phyloP scores from a whole-genome alignment of 2,329 filamentous ascomycete genomes.

The Fusarium piperis region DNA sequence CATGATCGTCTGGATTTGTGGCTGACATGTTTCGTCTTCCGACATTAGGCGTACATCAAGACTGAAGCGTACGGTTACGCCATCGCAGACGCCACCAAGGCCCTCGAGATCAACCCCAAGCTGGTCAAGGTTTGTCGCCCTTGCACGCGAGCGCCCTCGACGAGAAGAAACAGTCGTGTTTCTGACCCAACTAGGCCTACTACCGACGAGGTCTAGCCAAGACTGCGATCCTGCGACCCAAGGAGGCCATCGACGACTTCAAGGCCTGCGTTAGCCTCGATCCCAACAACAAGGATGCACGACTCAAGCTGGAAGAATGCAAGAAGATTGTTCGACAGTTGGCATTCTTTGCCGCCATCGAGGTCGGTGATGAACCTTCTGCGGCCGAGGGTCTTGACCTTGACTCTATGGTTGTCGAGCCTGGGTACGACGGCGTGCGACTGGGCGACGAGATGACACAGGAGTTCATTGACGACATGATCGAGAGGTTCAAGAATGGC shows the following conservation, averaged over 20 bases:
- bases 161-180: slow-evolving; percentile 6
- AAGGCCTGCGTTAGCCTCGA: slow-evolving; percentile 89
- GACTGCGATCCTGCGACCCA: slow-evolving; percentile 88
- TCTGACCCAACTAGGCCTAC: slow-evolving; percentile 72
- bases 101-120: slow-evolving; percentile 86
- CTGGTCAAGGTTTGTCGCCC: slow-evolving; percentile 79
- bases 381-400: slow-evolving; percentile 91
- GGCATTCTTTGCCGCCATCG: slow-evolving; percentile 94
- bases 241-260: slow-evolving; percentile 91
- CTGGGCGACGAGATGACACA: slow-evolving; percentile 88
- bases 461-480: slow-evolving; percentile 98
- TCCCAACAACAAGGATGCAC: slow-evolving; percentile 88
- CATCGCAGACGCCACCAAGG: slow-evolving; percentile 88
- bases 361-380: slow-evolving; percentile 90
- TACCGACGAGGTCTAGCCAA: slow-evolving; percentile 93
- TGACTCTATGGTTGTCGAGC: slow-evolving; percentile 83
- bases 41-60: slow-evolving; percentile 84
- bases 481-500: slow-evolving; percentile 91
- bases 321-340: slow-evolving; percentile 93
- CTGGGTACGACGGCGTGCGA: slow-evolving; percentile 83
- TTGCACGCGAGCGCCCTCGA: not conserved
- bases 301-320: slow-evolving; percentile 89
- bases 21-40: slow-evolving; percentile 50
- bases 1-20: slow-evolving; percentile 50
- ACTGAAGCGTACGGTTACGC: slow-evolving; percentile 95